Evolutionary conservation across 2,329 filamentous ascomycete species (phyloP).

Genomic region (Aspergillus aculeatus): DNA sequence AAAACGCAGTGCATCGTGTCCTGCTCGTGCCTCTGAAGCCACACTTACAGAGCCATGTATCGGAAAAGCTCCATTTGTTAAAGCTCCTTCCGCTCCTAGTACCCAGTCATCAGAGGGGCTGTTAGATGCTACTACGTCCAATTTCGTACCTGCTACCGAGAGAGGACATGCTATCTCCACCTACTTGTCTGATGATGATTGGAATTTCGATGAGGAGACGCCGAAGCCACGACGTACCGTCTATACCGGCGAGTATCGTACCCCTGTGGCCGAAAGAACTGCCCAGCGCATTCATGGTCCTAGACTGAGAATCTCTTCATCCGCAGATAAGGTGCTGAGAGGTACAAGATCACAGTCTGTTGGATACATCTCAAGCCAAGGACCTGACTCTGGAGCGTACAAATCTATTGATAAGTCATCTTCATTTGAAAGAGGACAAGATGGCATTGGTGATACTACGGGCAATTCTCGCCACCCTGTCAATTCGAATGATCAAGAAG

Average conservation of each 20-base stretch:
- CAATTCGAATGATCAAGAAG: no score
- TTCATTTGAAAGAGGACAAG: not conserved
- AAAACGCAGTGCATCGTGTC: conserved; percentile 8
- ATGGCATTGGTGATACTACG: no score
- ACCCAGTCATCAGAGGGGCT: not conserved
- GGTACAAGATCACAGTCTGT: conserved; percentile 12
- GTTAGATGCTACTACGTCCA: not conserved
- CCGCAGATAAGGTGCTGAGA: conserved; percentile 30
- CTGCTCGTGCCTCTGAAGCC: not conserved
- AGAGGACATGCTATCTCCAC: not conserved
- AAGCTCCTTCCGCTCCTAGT: conserved; percentile 13
- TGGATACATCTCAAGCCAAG: conserved; percentile 1
- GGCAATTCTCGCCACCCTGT: no score
- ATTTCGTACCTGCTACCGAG: not conserved
- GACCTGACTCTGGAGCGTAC: not conserved
- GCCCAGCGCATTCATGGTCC: conserved; percentile 20
- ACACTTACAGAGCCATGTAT: not conserved
- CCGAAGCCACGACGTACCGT: conserved; percentile 24
- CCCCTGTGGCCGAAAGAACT: conserved; percentile 7
- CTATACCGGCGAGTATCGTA: conserved; percentile 27
- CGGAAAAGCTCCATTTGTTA: conserved; percentile 8
- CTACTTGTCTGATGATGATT: no score
- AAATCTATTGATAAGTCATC: conserved; percentile 1
- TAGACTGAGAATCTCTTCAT: conserved; percentile 26
- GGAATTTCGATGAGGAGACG: conserved; percentile 28